Percentiles rank a stretch among this genome's conserved stretches.
phyloP scores from a whole-genome alignment of 306 rosid species.

The Prunus armeniaca region DNA sequence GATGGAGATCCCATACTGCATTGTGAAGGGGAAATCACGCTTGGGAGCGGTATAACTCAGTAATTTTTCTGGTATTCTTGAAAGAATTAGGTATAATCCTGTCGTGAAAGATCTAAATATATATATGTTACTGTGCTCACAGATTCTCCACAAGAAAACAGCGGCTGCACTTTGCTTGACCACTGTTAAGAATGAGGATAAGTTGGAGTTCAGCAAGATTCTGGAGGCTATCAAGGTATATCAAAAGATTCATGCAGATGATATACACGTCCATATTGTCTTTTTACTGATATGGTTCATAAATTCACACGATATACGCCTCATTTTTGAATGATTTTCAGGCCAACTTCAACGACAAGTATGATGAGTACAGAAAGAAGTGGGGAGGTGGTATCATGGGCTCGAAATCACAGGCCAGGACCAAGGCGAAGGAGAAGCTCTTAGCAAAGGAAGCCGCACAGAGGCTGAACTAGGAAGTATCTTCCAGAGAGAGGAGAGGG shows the following conservation, averaged over 20 bases:
- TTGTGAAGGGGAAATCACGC: slow-evolving; percentile 80
- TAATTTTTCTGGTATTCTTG: neutral
- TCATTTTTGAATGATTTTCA: slow-evolving; percentile 3
- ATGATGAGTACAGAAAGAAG: slow-evolving; percentile 67
- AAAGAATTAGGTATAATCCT: neutral
- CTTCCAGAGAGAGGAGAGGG: neutral
- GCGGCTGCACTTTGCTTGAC: slow-evolving; percentile 74
- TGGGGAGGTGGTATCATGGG: slow-evolving; percentile 96
- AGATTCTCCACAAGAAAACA: slow-evolving; percentile 77
- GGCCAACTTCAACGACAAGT: slow-evolving; percentile 85
- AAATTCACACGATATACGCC: neutral
- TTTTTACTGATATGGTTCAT: too few relatives aligned
- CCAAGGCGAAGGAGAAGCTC: slow-evolving; percentile 64
- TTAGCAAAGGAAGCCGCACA: slow-evolving; percentile 84
- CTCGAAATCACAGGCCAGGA: slow-evolving; percentile 74
- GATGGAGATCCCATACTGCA: slow-evolving; percentile 84
- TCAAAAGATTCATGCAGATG: neutral
- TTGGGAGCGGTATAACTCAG: slow-evolving; percentile 52
- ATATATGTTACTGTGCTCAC: neutral
- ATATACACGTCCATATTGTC: too few relatives aligned
- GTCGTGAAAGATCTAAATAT: neutral
- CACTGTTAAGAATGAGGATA: slow-evolving; percentile 82
- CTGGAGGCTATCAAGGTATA: slow-evolving; percentile 73
- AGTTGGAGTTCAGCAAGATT: slow-evolving; percentile 65
- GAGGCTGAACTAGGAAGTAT: slow-evolving; percentile 43